Conservation (phyloP, 306 rosid species). For the Glycyrrhiza uralensis region DNA sequence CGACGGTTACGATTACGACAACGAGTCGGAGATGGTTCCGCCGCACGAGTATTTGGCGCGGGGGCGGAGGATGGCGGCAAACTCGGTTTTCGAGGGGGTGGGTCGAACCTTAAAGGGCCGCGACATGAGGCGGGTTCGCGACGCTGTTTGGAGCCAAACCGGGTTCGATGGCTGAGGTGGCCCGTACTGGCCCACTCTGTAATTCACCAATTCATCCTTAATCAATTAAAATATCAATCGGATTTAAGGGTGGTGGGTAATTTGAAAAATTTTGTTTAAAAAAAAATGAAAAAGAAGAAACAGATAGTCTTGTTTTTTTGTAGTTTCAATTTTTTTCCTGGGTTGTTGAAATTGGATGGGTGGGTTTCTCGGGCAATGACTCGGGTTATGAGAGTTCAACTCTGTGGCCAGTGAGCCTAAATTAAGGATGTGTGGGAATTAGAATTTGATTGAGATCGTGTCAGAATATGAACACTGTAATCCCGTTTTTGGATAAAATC, state of each 20-base stretch:
- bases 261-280: not conserved
- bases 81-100: slow-evolving; percentile 92
- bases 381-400: slow-evolving; percentile 24
- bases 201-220: not conserved
- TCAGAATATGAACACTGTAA: not conserved
- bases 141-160: slow-evolving; percentile 95
- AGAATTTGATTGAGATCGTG: not conserved
- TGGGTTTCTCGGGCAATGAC: slow-evolving; percentile 34
- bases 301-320: not conserved
- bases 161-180: slow-evolving; percentile 69
- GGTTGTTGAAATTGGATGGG: not conserved
- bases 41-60: slow-evolving; percentile 98
- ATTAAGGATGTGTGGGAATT: slow-evolving; percentile 19
- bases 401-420: slow-evolving; percentile 35
- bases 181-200: not conserved
- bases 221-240: not conserved
- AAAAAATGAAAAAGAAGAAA: not conserved
- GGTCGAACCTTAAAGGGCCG: slow-evolving; percentile 95
- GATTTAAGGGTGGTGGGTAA: not conserved
- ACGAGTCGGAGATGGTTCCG: slow-evolving; percentile 71
- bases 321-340: not conserved
- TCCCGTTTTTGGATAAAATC: not conserved
- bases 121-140: slow-evolving; percentile 87
- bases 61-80: slow-evolving; percentile 57
- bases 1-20: slow-evolving; percentile 37